Evolutionary conservation across 2,329 filamentous ascomycete species (phyloP).

Genomic region (Xylaria sp.): DNA sequence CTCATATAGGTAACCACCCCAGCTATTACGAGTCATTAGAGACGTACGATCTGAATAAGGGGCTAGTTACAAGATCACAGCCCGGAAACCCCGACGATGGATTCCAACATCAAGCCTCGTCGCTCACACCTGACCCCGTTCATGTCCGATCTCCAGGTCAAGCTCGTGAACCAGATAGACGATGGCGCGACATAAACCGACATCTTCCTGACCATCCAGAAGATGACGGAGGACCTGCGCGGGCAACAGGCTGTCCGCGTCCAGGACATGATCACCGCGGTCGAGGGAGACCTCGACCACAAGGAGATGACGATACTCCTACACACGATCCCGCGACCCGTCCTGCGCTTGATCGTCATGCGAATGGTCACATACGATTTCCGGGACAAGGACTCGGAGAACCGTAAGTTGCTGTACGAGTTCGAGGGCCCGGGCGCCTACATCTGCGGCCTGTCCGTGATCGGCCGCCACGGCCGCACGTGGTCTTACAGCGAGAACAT

Average conservation of each 20-base stretch:
- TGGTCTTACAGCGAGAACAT: conserved; percentile 4
- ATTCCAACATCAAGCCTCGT: background rate
- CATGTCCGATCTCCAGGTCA: conserved; percentile 4
- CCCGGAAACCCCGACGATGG: background rate
- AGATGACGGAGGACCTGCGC: background rate
- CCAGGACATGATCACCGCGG: background rate
- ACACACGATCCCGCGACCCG: conserved; percentile 6
- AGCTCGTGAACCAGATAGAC: conserved; percentile 3
- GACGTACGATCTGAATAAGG: no score
- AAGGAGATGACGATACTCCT: conserved; percentile 5
- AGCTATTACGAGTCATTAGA: no score
- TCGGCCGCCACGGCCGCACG: background rate
- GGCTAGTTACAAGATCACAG: no score
- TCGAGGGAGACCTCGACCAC: background rate
- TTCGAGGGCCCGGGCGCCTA: conserved; percentile 9
- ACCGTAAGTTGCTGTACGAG: conserved; percentile 6
- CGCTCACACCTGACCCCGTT: conserved; percentile 1
- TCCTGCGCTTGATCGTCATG: conserved; percentile 14
- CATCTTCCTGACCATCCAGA: background rate
- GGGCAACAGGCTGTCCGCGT: background rate
- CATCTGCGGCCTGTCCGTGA: conserved; percentile 2
- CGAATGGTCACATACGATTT: conserved; percentile 11
- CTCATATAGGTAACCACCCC: no score
- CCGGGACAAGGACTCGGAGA: conserved; percentile 3
- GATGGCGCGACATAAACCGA: background rate